These are phyloP conservation scores for Eucalyptus fibrosa DNA, from an alignment of 345 rosid species.

Conservation along the genomic window DNA sequence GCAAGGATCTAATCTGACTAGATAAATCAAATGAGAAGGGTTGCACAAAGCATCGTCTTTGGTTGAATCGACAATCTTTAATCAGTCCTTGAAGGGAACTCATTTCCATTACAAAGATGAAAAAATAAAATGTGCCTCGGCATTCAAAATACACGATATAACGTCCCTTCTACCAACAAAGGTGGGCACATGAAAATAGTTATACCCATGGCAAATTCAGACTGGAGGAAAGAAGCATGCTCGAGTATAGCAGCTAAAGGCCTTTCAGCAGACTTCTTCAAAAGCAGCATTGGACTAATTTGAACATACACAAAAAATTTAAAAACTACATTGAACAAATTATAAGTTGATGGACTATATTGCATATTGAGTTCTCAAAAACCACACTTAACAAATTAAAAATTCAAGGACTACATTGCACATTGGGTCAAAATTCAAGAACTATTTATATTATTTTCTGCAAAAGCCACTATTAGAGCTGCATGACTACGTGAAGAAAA, in stretches of 20 bases:
- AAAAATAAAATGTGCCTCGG: neutral
- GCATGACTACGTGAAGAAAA: too few relatives aligned
- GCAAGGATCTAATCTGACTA: neutral
- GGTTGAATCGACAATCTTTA: too few relatives aligned
- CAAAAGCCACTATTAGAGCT: too few relatives aligned
- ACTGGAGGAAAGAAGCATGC: slow-evolving; percentile 46
- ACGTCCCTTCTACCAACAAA: neutral
- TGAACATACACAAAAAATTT: too few relatives aligned
- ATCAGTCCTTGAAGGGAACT: neutral
- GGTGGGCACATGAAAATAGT: neutral
- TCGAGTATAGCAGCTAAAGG: slow-evolving; percentile 65
- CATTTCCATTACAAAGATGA: neutral
- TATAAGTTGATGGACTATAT: too few relatives aligned
- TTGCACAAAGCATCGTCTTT: neutral
- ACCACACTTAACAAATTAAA: too few relatives aligned
- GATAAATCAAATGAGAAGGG: neutral
- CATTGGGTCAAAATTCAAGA: too few relatives aligned
- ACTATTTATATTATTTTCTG: too few relatives aligned
- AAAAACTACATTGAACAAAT: too few relatives aligned
- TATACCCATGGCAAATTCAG: neutral
- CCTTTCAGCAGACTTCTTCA: slow-evolving; percentile 76
- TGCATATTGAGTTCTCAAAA: too few relatives aligned
- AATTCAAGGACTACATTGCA: too few relatives aligned
- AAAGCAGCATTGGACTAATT: slow-evolving; percentile 30
- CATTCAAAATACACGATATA: neutral